Base-by-base conservation (phyloP, 2,329 filamentous ascomycete species). In the Tolypocladium nubicola region DNA sequence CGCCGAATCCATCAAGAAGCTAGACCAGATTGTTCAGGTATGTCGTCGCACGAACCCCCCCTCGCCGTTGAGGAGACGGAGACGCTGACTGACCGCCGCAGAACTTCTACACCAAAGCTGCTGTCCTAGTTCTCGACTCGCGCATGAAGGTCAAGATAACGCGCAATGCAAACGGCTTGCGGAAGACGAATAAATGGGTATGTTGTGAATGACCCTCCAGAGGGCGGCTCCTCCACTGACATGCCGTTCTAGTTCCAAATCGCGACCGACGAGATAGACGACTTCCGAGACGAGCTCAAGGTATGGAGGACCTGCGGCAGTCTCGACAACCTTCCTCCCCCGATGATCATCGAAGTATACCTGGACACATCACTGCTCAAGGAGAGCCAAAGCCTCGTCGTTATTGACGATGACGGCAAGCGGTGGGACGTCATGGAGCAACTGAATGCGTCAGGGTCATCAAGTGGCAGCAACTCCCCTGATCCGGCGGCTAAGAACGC, bases 21-120 rank as follows among this genome's bases (percentile, higher is more conserved):
- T 97, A 64, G 94, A 95, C 71, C 91, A 96, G 75, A 94, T 97
- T 67, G 86, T 97, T 66, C 90, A 94, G 82, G 91, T 95, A 65
- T 52, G 66, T 62, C 35, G 38, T 23, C 52, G 37, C 14, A 40
- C 40, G 14, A 26, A 16, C 45, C 37, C 14, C 9, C 35, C 5
- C 13, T 26, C 4, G n/a, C n/a, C 30, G 16, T n/a, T 13, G 9
- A 11, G 40, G 26, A 4, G 4, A 19, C 16, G 16, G 30, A 43
- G 26, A n/a, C 45, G 26, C 30, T 49, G 45, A 33, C 37, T 47
- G 54, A 41, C 35, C 13, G 5, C 45, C 21, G 35, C 66, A 97
- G 91, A 96, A 97, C 70, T 94, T 96, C 73, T 89, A 92, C 70
- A 86, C 85, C 63, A 97, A 97, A 76, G 87, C 89, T 40, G 90